Base-by-base conservation (phyloP, 2,329 filamentous ascomycete species). In the Clonostachys sp. region DNA sequence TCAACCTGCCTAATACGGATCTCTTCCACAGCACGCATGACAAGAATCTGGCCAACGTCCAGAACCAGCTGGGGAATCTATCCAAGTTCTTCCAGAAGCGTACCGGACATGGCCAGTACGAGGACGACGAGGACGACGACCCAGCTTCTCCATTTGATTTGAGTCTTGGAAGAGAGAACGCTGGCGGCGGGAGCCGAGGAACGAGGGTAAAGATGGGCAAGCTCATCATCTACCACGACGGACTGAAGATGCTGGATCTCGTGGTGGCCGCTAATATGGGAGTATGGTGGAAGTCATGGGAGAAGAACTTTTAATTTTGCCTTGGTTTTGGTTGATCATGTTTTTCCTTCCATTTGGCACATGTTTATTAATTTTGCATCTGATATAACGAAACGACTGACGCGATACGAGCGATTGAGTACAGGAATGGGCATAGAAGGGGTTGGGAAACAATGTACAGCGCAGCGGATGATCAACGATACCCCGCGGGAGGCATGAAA, bases 161-260 rank as follows among this genome's bases (percentile, higher is more conserved):
- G 4, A 86, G 83, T 18, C 73, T 96, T 1, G 92, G 91, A 1
- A 81, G 81, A 53, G 92, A 97, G 65, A 81, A 80, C 48, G 91
- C 91, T 0, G 92, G 92, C 2, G 92, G 92, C 18, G 92, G 92
- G 0, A 86, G 88, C 60, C 79, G 86, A 41, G 92, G 92, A 0
- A 91, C 89, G 63, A 82, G 89, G 58, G 91, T 90, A 5, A 99
- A 99, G 71, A 72, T 99, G 57, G 94, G 92, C 1, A 99, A 97
- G 67, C 71, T 99, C 45, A 90, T 97, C 45, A 78, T 99, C 36
- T 82, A 91, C 56, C 84, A 92, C 48, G 91, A 95, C 58, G 94
- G 94, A 0, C 70, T 95, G 54, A 95, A 95, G 72, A 97, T 99
- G 92, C 67, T 97, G 58, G 94, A 99, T 72, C 66, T 99, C 49